Percentiles rank a stretch among this genome's conserved stretches.
phyloP scores from a whole-genome alignment of 2,329 filamentous ascomycete genomes.

The Colletotrichum ledebouriae region DNA sequence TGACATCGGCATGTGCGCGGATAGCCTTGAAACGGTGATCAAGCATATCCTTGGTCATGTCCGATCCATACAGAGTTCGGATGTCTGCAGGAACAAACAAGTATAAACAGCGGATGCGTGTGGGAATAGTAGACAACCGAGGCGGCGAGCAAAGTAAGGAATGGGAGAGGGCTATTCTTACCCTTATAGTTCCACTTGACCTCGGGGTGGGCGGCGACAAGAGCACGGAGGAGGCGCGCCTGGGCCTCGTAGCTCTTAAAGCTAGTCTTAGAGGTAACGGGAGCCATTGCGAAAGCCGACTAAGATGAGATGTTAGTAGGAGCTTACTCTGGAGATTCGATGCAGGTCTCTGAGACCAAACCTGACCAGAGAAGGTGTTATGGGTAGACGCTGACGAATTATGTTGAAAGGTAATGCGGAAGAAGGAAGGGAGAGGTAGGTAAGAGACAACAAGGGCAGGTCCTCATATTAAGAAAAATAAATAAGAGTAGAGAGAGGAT shows the following conservation, averaged over 20 bases:
- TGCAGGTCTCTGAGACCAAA: neutral
- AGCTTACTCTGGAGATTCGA: neutral
- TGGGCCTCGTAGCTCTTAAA: slow-evolving; percentile 73
- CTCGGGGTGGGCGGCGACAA: slow-evolving; percentile 68
- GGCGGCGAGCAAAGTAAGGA: neutral
- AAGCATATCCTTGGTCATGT: slow-evolving; percentile 60
- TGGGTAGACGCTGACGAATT: neutral
- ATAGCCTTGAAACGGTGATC: slow-evolving; percentile 67
- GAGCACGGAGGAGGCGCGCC: slow-evolving; percentile 71
- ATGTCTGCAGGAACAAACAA: no score
- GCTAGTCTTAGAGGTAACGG: slow-evolving; percentile 59
- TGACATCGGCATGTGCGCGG: slow-evolving; percentile 56
- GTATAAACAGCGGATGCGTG: slow-evolving; percentile 35
- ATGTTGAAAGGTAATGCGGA: slow-evolving; percentile 1
- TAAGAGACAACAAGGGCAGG: neutral
- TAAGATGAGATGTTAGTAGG: neutral
- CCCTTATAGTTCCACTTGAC: slow-evolving; percentile 72
- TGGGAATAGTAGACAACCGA: neutral
- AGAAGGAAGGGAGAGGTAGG: neutral
- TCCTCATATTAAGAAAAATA: neutral
- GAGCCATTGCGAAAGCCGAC: slow-evolving; percentile 57
- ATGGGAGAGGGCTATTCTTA: slow-evolving; percentile 54
- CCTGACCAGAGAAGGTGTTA: neutral
- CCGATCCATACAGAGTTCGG: slow-evolving; percentile 60
- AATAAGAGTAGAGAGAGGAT: neutral